Evolutionary conservation across 345 rosid genomes (phyloP).

Genomic region (Xanthoceras sorbifolium): DNA sequence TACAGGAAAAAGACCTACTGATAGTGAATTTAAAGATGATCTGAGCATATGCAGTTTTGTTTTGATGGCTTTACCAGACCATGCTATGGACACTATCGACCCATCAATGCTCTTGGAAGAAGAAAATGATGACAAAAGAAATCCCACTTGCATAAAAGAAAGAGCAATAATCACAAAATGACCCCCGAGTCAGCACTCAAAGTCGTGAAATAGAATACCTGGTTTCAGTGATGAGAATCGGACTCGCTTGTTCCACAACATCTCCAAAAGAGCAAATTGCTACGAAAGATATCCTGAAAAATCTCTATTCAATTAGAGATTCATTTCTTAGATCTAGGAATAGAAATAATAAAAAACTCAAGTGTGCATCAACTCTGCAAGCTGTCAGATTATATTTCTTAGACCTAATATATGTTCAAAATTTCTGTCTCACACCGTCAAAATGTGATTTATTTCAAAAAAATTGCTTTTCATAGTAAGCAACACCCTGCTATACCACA

Average conservation of each 20-base stretch:
- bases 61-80: constrained; percentile 19
- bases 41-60: constrained; percentile 19
- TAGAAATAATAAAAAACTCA: not conserved
- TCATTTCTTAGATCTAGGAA: constrained; percentile 8
- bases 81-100: constrained; percentile 23
- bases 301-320: constrained; percentile 17
- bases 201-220: constrained; percentile 19
- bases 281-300: constrained; percentile 23
- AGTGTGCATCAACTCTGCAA: not conserved
- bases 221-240: constrained; percentile 20
- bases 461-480: too few species aligned
- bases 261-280: constrained; percentile 12
- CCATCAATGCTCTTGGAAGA: constrained; percentile 11
- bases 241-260: constrained; percentile 24
- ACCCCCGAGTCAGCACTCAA: not conserved
- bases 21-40: constrained; percentile 17
- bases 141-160: not conserved
- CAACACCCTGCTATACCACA: too few species aligned
- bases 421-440: too few species aligned
- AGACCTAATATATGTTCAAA: too few species aligned
- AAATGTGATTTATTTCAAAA: too few species aligned
- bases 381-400: too few species aligned
- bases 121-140: not conserved
- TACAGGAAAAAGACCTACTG: constrained; percentile 31
- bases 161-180: constrained; percentile 1